Evolutionary conservation across 495 filamentous ascomycete species (phyloP), one percentile per base, ranked within the genome.

Genomic region (Daldinia decipiens): DNA sequence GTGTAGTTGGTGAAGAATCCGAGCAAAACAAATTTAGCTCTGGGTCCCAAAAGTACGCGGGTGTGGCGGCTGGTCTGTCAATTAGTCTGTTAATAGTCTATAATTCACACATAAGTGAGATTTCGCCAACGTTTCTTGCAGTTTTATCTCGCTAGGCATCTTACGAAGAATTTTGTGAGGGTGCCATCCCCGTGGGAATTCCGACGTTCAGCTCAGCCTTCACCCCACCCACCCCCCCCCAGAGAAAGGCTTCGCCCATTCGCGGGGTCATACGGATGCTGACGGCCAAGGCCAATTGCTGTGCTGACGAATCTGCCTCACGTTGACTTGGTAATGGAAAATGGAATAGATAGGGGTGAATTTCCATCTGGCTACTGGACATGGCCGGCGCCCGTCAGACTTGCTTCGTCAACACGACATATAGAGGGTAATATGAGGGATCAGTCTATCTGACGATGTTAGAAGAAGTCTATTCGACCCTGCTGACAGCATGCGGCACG

Each of bases 211-310:
- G 70, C 70, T 72, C 64, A 72, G 70, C 70, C 65, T 68, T 68
- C 65, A 65, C 59, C 65, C 70, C 64, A 64, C 50, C 40, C 55
- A 15, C 54, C 36, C 54, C 55, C 54, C 36, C 54, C 55, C 55
- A n/a, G 26, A 51, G 43, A 39, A 24, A 39, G 55, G 47, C 21
- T 53, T 47, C 55, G 50, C 59, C 54, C 59, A 65, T 72, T 72
- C 70, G 70, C 68, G 70, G 70, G 70, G 70, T 72, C 59, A 63
- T 68, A 68, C 64, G 59, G 43, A 56, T 72, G 65, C 64, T 72
- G 70, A 72, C 70, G 39, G 65, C 65, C 60, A 68, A 68, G 70
- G 45, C 59, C 55, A 40, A 60, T 72, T 39, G 64, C 55, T 65
- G 13, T 53, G 64, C 70, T 72, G 70, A 68, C 60, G 51, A 68